Evolutionary conservation across 2,329 filamentous ascomycete genomes (phyloP), one percentile per base, ranked within the genome.

Genomic region (Colletotrichum orbiculare): DNA sequence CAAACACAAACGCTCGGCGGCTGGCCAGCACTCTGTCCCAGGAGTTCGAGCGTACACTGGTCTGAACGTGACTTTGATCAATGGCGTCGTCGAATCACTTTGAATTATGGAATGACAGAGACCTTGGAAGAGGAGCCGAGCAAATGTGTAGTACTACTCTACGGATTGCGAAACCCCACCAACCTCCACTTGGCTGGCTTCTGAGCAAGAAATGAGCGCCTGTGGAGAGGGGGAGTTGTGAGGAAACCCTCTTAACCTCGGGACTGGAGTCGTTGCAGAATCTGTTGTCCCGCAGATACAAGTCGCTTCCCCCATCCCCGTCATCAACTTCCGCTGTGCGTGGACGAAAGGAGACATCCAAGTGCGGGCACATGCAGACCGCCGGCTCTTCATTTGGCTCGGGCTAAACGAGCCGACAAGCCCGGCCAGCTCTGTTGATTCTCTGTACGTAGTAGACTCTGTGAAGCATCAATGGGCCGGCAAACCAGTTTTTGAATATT

Each of bases 251-350:
- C 53, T 38, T 48, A 65, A 65, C 62, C 58, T 65, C 52, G 62
- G 58, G 43, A 65, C 35, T 45, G 58, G 62, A 62, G 46, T 65
- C 48, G 52, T 47, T 65, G 62, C 58, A 65, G 62, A 65, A 56
- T 65, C 62, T 65, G 62, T 42, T 56, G 62, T 62, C 58, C 53
- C 62, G 62, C 62, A 65, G 62, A 65, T 47, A 56, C 58, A 41
- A 10, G n/a, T 39, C 12, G 41, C 57, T 13, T 50, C 62, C 62
- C 62, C 58, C 56, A 65, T 58, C 58, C 62, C 62, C 52, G 62
- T 42, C 13, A 62, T 10, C 52, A 50, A 62, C 58, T 62, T 47
- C 53, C 62, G 62, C 41, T 56, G 52, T 53, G 56, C 37, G 33
- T 56, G 41, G 58, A 62, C 52, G 52, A 57, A 62, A 56, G 58